These are phyloP conservation scores for Pichia sp. DNA, from an alignment of 1,139 yeast species.

Conservation along the genomic window DNA sequence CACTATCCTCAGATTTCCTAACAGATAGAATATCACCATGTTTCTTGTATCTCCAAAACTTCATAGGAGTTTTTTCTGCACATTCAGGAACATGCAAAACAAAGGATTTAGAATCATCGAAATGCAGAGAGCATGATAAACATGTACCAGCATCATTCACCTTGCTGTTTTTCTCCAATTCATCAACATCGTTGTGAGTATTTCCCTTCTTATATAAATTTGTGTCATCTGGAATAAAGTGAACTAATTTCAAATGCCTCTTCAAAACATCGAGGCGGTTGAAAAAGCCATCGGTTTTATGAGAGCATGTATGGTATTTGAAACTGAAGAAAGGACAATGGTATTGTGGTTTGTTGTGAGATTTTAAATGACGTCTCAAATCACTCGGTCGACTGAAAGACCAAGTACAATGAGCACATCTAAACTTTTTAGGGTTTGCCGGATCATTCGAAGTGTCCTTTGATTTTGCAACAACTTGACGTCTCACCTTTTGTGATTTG, in stretches of 20 bases:
- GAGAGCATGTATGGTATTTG: slow-evolving; percentile 53
- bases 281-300: slow-evolving; percentile 65
- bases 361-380: slow-evolving; percentile 54
- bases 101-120: slow-evolving; percentile 49
- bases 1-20: slow-evolving; percentile 13
- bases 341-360: slow-evolving; percentile 57
- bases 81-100: slow-evolving; percentile 63
- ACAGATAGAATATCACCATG: slow-evolving; percentile 25
- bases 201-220: slow-evolving; percentile 3
- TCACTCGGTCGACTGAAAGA: slow-evolving; percentile 62
- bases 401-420: slow-evolving; percentile 60
- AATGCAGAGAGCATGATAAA: slow-evolving; percentile 28
- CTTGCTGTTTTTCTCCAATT: slow-evolving; percentile 14
- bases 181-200: slow-evolving; percentile 11
- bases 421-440: slow-evolving; percentile 33
- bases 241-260: slow-evolving; percentile 60
- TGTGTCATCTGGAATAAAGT: slow-evolving; percentile 43
- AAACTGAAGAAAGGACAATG: slow-evolving; percentile 66
- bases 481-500: not conserved
- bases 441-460: slow-evolving; percentile 19
- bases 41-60: slow-evolving; percentile 25
- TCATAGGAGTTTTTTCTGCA: slow-evolving; percentile 35
- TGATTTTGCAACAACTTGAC: not conserved
- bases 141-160: slow-evolving; percentile 25
- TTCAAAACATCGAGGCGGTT: slow-evolving; percentile 63